phyloP scores from a whole-genome alignment of 176 grass and related monocot genomes.

The Rhynchospora tenuis region DNA sequence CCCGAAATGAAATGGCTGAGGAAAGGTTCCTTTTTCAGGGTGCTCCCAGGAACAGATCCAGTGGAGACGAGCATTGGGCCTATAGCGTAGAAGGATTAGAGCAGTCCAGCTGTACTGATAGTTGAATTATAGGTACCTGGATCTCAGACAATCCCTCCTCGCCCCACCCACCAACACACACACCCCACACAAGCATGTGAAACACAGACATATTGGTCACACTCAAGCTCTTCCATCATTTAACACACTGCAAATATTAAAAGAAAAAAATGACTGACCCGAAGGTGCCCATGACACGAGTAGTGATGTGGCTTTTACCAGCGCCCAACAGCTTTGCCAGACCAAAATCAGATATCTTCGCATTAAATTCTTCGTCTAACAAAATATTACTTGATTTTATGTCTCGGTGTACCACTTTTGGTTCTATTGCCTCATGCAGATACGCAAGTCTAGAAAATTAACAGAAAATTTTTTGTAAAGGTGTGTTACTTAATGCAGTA shows the following conservation, averaged over 20 bases:
- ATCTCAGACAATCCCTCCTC: too few relatives aligned
- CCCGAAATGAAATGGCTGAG: too few relatives aligned
- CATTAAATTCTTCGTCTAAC: slow-evolving; percentile 91
- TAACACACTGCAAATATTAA: not conserved
- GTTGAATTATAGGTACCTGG: too few relatives aligned
- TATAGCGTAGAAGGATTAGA: too few relatives aligned
- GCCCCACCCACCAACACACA: too few relatives aligned
- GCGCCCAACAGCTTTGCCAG: slow-evolving; percentile 94
- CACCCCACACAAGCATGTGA: not conserved
- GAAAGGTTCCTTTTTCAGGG: too few relatives aligned
- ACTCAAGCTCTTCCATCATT: not conserved
- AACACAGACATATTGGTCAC: not conserved
- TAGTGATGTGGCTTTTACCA: slow-evolving; percentile 96
- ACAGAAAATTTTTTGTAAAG: not conserved
- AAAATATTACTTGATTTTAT: slow-evolving; percentile 44
- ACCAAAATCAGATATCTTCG: slow-evolving; percentile 95
- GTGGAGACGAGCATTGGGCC: too few relatives aligned
- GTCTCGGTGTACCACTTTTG: slow-evolving; percentile 96
- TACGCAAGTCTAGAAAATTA: slow-evolving; percentile 64
- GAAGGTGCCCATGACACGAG: slow-evolving; percentile 98
- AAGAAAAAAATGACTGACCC: slow-evolving; percentile 28
- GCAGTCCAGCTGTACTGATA: too few relatives aligned
- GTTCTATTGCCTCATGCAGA: slow-evolving; percentile 90
- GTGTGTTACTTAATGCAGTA: not conserved
- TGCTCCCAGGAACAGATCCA: too few relatives aligned